phyloP scores from a whole-genome alignment of 2,329 filamentous ascomycete genomes.

The Epichloe festucae region DNA sequence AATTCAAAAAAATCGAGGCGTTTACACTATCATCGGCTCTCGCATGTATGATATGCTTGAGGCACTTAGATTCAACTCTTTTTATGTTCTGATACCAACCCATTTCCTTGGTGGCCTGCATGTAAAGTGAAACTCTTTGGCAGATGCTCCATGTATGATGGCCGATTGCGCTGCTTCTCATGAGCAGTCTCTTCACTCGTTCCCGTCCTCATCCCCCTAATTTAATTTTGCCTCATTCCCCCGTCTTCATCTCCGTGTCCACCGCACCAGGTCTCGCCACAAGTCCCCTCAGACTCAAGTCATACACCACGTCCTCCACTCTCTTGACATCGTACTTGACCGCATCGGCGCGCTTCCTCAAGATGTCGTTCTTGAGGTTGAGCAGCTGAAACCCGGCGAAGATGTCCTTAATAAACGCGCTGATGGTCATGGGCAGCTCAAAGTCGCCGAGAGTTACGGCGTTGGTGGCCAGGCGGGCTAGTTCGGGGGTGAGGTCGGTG shows the following conservation, averaged over 20 bases:
- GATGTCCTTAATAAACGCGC: constrained; percentile 84
- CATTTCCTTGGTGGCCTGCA: neutral
- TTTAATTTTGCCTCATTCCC: neutral
- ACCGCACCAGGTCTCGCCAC: constrained; percentile 37
- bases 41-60: neutral
- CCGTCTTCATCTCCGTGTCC: constrained; percentile 26
- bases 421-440: constrained; percentile 72
- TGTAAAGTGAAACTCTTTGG: no score
- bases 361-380: constrained; percentile 89
- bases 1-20: neutral
- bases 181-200: neutral
- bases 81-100: neutral
- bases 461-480: constrained; percentile 84
- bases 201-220: constrained; percentile 10
- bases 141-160: no score
- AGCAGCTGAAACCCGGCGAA: constrained; percentile 94
- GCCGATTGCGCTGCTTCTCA: no score
- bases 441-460: constrained; percentile 82
- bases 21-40: neutral
- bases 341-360: constrained; percentile 77
- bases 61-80: neutral
- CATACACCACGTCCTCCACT: constrained; percentile 95
- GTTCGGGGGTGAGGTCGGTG: constrained; percentile 79
- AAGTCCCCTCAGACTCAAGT: constrained; percentile 76
- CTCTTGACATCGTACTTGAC: constrained; percentile 98